Evolutionary conservation across 805 yeast species (phyloP).

Genomic region (Millerago galiae): DNA sequence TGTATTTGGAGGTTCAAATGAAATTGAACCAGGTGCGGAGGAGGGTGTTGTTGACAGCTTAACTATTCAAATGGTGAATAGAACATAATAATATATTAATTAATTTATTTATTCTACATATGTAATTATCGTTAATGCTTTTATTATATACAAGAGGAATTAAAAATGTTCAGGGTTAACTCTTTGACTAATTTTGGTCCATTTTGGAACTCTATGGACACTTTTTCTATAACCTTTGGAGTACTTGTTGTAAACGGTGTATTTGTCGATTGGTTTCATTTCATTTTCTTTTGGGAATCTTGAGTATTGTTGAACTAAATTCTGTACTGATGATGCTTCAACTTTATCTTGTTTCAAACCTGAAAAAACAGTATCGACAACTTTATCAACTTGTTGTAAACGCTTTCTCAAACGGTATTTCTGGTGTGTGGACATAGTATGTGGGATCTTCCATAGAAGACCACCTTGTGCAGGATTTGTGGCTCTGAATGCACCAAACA

Average conservation of each 20-base stretch:
- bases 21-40: background rate
- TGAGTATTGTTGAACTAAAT: slow-evolving; percentile 26
- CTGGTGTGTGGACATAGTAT: slow-evolving; percentile 73
- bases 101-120: background rate
- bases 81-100: background rate
- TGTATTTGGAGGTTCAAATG: slow-evolving; percentile 2
- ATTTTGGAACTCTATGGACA: slow-evolving; percentile 81
- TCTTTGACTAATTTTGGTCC: slow-evolving; percentile 83
- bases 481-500: slow-evolving; percentile 72
- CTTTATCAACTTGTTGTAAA: slow-evolving; percentile 74
- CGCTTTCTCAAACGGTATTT: slow-evolving; percentile 82
- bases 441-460: slow-evolving; percentile 71
- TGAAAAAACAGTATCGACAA: slow-evolving; percentile 56
- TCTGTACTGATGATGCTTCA: slow-evolving; percentile 5
- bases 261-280: slow-evolving; percentile 79
- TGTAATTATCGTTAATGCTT: background rate
- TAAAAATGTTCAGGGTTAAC: slow-evolving; percentile 51
- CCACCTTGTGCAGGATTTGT: slow-evolving; percentile 60
- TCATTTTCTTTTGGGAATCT: slow-evolving; percentile 72
- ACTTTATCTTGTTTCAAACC: slow-evolving; percentile 31
- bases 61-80: slow-evolving; percentile 1
- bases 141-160: background rate
- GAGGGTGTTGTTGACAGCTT: slow-evolving; percentile 5
- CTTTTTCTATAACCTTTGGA: slow-evolving; percentile 80
- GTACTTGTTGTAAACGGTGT: slow-evolving; percentile 74